phyloP scores from a whole-genome alignment of 2,329 filamentous ascomycete genomes.

The Trichoderma hamatum region DNA sequence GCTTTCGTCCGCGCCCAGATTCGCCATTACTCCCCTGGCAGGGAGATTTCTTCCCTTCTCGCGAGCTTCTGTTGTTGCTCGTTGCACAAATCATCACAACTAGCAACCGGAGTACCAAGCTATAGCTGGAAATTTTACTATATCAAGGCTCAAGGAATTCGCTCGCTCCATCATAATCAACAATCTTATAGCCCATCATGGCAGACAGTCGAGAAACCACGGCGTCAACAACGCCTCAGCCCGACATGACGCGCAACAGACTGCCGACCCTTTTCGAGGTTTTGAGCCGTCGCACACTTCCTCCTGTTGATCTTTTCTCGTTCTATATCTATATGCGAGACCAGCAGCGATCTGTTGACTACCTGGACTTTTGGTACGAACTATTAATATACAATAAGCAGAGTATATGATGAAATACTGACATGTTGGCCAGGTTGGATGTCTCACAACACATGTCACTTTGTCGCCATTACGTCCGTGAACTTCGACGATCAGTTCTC shows the following conservation, averaged over 20 bases:
- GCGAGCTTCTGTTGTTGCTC: constrained; percentile 23
- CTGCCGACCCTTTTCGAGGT: constrained; percentile 96
- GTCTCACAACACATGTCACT: constrained; percentile 98
- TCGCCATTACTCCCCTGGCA: constrained; percentile 14
- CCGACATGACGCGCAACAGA: constrained; percentile 72
- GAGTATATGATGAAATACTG: constrained; percentile 20
- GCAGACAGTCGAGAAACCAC: constrained; percentile 34
- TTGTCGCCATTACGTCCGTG: constrained; percentile 94
- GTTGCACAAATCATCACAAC: constrained; percentile 22
- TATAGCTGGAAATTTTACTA: background rate
- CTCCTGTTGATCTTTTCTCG: constrained; percentile 94
- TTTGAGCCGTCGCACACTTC: constrained; percentile 87
- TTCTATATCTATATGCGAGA: constrained; percentile 99
- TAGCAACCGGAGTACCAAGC: background rate
- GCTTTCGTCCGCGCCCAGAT: background rate
- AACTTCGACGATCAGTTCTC: constrained; percentile 89
- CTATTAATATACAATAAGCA: background rate
- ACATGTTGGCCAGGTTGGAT: constrained; percentile 75
- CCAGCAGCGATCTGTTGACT: constrained; percentile 96
- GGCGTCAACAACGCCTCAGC: constrained; percentile 55
- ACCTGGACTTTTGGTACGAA: constrained; percentile 90
- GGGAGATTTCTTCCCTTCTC: constrained; percentile 16
- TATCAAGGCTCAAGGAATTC: background rate
- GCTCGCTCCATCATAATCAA: constrained; percentile 18
- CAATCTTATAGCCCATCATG: constrained; percentile 28